These are phyloP conservation scores for Penicillium crustosum DNA, from an alignment of 2,329 filamentous ascomycete genomes.

Conservation along the genomic window DNA sequence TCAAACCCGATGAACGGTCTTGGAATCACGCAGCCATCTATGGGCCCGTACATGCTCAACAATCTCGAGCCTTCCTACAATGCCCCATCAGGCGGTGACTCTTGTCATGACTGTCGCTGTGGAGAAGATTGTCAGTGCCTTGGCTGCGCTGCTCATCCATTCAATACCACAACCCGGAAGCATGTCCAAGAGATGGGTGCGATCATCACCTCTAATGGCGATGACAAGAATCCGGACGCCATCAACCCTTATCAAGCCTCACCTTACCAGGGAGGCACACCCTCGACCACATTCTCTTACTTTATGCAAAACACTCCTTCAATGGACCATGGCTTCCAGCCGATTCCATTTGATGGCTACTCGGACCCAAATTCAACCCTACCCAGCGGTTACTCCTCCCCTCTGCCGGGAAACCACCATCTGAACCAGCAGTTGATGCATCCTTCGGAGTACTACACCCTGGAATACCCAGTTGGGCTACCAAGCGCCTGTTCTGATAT, in stretches of 20 bases:
- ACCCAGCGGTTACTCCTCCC: conserved; percentile 29
- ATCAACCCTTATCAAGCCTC: conserved; percentile 24
- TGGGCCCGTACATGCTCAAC: conserved; percentile 15
- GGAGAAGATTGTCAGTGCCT: conserved; percentile 49
- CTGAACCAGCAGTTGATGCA: conserved; percentile 38
- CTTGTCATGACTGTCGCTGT: conserved; percentile 43
- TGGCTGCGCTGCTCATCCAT: conserved; percentile 49
- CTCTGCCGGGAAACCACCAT: conserved; percentile 23
- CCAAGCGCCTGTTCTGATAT: conserved; percentile 47
- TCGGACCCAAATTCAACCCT: conserved; percentile 22
- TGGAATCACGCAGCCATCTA: conserved; percentile 17
- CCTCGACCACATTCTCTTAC: conserved; percentile 19
- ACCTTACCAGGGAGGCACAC: conserved; percentile 19
- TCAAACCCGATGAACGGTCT: conserved; percentile 18
- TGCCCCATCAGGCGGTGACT: conserved; percentile 16
- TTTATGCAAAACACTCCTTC: conserved; percentile 18
- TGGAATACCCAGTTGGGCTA: conserved; percentile 43
- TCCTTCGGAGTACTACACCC: conserved; percentile 44
- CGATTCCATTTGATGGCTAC: conserved; percentile 23
- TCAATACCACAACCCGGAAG: conserved; percentile 47
- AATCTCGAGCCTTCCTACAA: conserved; percentile 13
- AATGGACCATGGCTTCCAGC: conserved; percentile 15
- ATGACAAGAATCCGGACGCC: conserved; percentile 24
- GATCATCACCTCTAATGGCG: conserved; percentile 39
- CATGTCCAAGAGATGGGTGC: conserved; percentile 49